phyloP scores from a whole-genome alignment of 2,329 filamentous ascomycete genomes.

The Orbilia blumenaviensis region DNA sequence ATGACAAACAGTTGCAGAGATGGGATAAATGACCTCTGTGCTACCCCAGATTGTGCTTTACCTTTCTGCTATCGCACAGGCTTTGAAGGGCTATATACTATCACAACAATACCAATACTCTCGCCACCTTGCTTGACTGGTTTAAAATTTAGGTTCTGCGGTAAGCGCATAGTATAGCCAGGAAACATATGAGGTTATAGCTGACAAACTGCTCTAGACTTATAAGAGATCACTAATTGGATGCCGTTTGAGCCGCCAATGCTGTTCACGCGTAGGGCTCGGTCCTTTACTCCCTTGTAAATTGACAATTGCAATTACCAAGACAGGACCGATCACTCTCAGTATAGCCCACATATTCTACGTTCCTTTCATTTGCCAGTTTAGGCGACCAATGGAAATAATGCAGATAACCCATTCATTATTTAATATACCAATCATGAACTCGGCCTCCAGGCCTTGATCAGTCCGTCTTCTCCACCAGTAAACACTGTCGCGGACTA shows the following conservation, averaged over 20 bases:
- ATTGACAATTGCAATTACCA: neutral
- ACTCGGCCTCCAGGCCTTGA: constrained; percentile 60
- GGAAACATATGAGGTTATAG: neutral
- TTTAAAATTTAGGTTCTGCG: neutral
- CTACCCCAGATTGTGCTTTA: neutral
- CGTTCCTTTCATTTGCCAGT: neutral
- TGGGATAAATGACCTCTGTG: constrained; percentile 38
- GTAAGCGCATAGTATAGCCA: neutral
- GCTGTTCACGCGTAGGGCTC: neutral
- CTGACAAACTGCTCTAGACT: neutral
- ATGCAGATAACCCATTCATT: neutral
- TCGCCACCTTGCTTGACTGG: neutral
- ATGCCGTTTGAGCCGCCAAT: neutral
- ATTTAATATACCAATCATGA: constrained; percentile 20
- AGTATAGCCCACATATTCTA: neutral
- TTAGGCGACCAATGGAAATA: neutral
- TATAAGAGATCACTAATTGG: neutral
- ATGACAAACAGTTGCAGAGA: constrained; percentile 58
- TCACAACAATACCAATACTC: neutral
- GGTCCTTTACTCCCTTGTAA: neutral
- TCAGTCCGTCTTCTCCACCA: constrained; percentile 62
- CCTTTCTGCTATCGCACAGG: neutral
- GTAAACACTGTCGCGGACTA: constrained; percentile 59
- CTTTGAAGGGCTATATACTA: neutral
- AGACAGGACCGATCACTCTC: neutral